Base-by-base conservation (phyloP, 108 stramenopile species). In the Nannochloropsis oceanica region DNA sequence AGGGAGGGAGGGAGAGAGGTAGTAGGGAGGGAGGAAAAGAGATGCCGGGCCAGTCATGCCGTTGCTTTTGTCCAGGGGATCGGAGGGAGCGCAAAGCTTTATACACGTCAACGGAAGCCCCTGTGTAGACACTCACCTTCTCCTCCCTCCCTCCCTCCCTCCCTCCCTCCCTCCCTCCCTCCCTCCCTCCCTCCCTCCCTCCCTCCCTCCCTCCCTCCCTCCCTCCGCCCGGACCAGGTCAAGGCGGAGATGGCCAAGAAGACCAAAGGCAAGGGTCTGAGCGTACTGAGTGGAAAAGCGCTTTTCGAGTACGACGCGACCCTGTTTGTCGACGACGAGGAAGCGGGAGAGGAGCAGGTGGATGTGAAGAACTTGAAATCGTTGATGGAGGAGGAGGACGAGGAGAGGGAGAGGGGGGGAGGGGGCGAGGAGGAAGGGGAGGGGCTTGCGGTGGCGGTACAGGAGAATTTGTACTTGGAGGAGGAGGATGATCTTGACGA, bases 261-360 rank as follows among this genome's bases (percentile, higher is more conserved):
- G 79, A 44, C 44, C 85, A 89, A 86, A 83, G 85, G 85, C 43
- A 89, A 89, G 83, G 89, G 89, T 42, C 85, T 89, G 12, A 82
- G 81, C 24, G 79, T 89, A 9, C 85, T 89, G 82, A 85, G 85
- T 44, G 89, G 89, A 12, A 86, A 85, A 79, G 89, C 85, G 18
- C 80, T 89, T 18, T 89, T 86, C 80, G 89, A 89, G 80, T 89
- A 89, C 85, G 85, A 89, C 80, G 81, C 89, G 44, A 80, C 85
- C 2, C 89, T 89, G 26, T 89, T 89, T 85, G 84, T 83, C 27
- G 87, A 80, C 34, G 87, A 88, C 46, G 84, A 88, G 26, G 84
- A 84, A 0, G 84, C 84, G 83, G 84, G 81, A 80, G 83, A 59
- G 50, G 83, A 84, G 80, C 80, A 80, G 26, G 79, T 84, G 44